Percentiles rank a stretch among this genome's conserved stretches.
phyloP scores from a whole-genome alignment of 305 asterid genomes.

The Ruellia speciosa region DNA sequence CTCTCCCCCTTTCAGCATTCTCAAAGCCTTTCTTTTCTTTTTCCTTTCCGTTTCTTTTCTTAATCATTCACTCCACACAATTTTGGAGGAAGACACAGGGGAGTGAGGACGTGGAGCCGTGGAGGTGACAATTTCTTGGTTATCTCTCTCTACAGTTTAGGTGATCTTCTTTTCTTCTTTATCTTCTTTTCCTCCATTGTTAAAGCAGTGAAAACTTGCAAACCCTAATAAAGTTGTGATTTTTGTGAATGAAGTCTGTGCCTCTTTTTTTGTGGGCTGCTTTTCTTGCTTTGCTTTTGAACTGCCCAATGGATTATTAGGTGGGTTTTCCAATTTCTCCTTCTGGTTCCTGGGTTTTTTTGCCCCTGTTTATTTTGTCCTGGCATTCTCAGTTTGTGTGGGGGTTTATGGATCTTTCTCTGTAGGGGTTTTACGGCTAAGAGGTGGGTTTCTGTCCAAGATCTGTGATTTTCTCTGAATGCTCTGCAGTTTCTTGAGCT shows the following conservation, averaged over 20 bases:
- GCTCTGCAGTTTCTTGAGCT: conserved; percentile 32
- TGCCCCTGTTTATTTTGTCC: conserved; percentile 22
- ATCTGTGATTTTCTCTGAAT: conserved; percentile 64
- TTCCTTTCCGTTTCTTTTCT: conserved; percentile 13
- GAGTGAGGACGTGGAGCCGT: neutral
- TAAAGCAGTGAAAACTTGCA: conserved; percentile 18
- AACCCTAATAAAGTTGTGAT: conserved; percentile 42
- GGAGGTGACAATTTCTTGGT: conserved; percentile 23
- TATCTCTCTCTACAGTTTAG: conserved; percentile 33
- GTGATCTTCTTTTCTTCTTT: conserved; percentile 26
- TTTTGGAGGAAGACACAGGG: conserved; percentile 21
- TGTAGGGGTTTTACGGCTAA: conserved; percentile 50
- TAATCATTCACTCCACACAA: conserved; percentile 34
- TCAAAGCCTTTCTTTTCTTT: conserved; percentile 25
- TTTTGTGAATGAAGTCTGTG: conserved; percentile 48
- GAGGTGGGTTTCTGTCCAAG: conserved; percentile 61
- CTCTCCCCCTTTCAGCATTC: conserved; percentile 18
- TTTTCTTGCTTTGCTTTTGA: conserved; percentile 37
- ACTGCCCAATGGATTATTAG: conserved; percentile 42
- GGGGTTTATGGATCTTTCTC: conserved; percentile 46
- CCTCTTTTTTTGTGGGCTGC: conserved; percentile 29
- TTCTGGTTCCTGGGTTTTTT: conserved; percentile 4
- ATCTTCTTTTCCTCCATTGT: conserved; percentile 22
- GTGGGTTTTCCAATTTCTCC: conserved; percentile 27
- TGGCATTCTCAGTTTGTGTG: conserved; percentile 37